Evolutionary conservation across 805 yeast genomes (phyloP).

Genomic region (Candida sphagnicola): DNA sequence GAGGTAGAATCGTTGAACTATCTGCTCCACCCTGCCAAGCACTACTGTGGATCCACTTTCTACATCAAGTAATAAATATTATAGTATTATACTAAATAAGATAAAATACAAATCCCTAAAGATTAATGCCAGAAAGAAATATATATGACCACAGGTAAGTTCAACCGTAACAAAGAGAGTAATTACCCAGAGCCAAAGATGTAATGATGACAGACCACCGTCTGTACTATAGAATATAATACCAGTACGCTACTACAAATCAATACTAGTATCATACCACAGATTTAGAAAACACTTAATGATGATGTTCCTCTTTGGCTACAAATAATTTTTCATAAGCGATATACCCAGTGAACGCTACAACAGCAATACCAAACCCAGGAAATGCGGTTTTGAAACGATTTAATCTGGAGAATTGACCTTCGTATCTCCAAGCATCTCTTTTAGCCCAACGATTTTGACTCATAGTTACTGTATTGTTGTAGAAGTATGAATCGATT

Average conservation of each 20-base stretch:
- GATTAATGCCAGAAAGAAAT: neutral
- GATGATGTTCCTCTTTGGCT: conserved; percentile 28
- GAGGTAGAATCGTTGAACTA: no score
- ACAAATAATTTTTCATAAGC: conserved; percentile 55
- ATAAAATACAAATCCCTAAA: neutral
- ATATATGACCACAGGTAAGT: no score
- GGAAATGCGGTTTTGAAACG: conserved; percentile 73
- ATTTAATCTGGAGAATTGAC: conserved; percentile 68
- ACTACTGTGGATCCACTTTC: no score
- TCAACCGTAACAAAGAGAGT: no score
- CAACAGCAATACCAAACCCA: conserved; percentile 75
- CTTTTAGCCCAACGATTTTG: conserved; percentile 52
- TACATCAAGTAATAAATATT: neutral
- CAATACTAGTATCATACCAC: no score
- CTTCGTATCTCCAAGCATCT: conserved; percentile 90
- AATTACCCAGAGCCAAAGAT: no score
- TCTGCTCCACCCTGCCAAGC: no score
- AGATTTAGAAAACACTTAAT: no score
- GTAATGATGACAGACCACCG: no score
- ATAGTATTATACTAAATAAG: neutral
- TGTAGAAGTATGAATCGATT: neutral
- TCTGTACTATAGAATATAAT: neutral
- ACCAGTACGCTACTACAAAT: no score
- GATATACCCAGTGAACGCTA: conserved; percentile 64
- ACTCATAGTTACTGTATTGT: conserved; percentile 11